Evolutionary conservation across 495 filamentous ascomycete genomes (phyloP).

Genomic region (Daldinia concentrica): DNA sequence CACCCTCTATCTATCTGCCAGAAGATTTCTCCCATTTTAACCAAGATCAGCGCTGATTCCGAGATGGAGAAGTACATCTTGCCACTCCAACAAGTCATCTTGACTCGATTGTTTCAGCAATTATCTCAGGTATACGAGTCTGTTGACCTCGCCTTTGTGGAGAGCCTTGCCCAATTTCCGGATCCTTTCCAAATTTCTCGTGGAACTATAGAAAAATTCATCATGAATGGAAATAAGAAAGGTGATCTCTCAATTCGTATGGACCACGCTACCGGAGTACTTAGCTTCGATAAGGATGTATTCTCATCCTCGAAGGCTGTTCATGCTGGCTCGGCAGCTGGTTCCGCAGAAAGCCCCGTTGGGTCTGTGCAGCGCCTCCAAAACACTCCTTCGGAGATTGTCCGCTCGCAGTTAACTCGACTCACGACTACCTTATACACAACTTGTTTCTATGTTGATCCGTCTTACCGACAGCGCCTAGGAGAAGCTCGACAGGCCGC

Average conservation of each 20-base stretch:
- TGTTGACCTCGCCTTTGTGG: slow-evolving; percentile 92
- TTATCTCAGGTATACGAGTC: slow-evolving; percentile 99
- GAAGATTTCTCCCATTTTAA: slow-evolving; percentile 96
- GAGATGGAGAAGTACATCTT: slow-evolving; percentile 97
- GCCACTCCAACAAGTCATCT: slow-evolving; percentile 96
- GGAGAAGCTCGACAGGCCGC: slow-evolving; percentile 81
- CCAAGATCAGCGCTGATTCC: slow-evolving; percentile 90
- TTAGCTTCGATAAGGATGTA: slow-evolving; percentile 97
- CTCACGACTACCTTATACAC: slow-evolving; percentile 90
- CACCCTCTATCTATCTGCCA: slow-evolving; percentile 98
- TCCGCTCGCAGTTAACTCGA: slow-evolving; percentile 90
- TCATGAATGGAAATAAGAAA: slow-evolving; percentile 99
- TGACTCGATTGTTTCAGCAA: slow-evolving; percentile 98
- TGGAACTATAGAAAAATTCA: slow-evolving; percentile 97
- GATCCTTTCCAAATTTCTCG: slow-evolving; percentile 94
- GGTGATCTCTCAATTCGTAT: slow-evolving; percentile 96
- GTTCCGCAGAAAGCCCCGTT: slow-evolving; percentile 87
- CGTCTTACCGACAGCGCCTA: slow-evolving; percentile 81
- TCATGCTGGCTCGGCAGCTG: slow-evolving; percentile 82
- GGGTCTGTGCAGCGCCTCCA: slow-evolving; percentile 93
- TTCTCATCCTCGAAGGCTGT: slow-evolving; percentile 96
- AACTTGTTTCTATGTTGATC: slow-evolving; percentile 94
- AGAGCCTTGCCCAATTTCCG: slow-evolving; percentile 93
- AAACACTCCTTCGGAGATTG: slow-evolving; percentile 97
- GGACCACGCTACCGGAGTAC: slow-evolving; percentile 90